These are phyloP conservation scores for Solanum peruvianum DNA, from an alignment of 257 asterid species.

Conservation along the genomic window DNA sequence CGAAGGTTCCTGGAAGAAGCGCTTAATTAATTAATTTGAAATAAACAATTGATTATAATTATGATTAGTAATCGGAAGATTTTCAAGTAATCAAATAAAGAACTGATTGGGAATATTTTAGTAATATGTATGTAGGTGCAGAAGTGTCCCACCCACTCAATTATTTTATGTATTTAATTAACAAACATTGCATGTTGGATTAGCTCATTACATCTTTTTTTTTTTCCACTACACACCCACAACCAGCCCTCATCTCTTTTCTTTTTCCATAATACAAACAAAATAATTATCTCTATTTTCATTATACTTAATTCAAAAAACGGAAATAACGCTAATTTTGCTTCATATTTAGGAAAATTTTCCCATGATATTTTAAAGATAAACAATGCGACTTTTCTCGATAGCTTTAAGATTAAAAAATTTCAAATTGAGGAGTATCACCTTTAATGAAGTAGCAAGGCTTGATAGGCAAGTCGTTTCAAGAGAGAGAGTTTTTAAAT, in stretches of 20 bases:
- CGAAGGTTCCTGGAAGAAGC: constrained; percentile 65
- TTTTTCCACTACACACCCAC: neutral
- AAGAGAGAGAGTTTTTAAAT: neutral
- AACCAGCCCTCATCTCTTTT: neutral
- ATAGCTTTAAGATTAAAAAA: too few species aligned
- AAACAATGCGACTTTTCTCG: neutral
- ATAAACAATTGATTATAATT: neutral
- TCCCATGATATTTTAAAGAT: too few species aligned
- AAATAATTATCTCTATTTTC: neutral
- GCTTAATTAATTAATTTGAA: neutral
- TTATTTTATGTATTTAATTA: neutral
- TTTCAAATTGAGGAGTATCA: too few species aligned
- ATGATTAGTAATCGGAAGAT: neutral
- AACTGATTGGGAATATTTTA: neutral
- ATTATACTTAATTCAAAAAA: too few species aligned
- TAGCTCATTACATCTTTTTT: neutral
- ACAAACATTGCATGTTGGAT: neutral
- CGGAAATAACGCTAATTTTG: neutral
- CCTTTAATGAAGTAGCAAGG: neutral
- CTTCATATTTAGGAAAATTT: neutral
- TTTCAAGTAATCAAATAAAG: neutral
- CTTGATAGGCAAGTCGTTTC: neutral
- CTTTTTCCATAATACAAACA: neutral
- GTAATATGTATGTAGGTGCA: neutral
- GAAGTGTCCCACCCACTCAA: neutral